Evolutionary conservation across 257 asterid species (phyloP), one percentile per base, ranked within the genome.

Genomic region (Anisodus tanguticus): DNA sequence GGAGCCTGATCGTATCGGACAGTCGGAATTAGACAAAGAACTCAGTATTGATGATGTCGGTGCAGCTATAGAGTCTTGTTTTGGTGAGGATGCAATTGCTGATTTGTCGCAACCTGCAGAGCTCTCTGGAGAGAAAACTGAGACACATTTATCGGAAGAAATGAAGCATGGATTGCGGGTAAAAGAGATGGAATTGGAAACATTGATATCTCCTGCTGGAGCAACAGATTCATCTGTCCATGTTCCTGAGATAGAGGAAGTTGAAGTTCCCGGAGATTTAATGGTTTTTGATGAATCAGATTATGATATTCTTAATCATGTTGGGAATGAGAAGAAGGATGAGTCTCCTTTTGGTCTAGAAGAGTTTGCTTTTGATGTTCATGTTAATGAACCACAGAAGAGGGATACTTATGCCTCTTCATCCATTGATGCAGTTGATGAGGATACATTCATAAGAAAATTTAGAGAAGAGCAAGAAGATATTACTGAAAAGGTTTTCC

Each of bases 141-240:
- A 82, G 81, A 89, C 85, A 83, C 83, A 84, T 84, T 45, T 83
- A 17, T 55, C 47, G 1, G 87, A 85, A 86, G 91, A 83, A 83
- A 78, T 87, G 79, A 95, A 89, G 85, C 91, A 86, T 83, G 93
- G 90, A 49, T 84, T 94, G 90, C 91, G 62, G 87, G 84, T 85
- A 89, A 93, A 91, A 89, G 97, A 92, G 91, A 85, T 83, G 91
- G 98, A 94, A 86, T 83, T 94, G 85, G 93, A 92, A 91, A 87
- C 93, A 78, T 89, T 94, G 81, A 80, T 93, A 78, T 71, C 85
- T 83, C 12, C 82, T 85, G 84, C 95, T 82, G 88, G 89, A 63
- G 83, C 47, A 57, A 54, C 79, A 84, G 90, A 87, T 17, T 53
- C 89, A 4, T 72, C 89, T 71, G 43, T 68, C 84, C 64, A 82